Evolutionary conservation across 352 stramenopile genomes (phyloP).

Genomic region (Globisporangium iwayamae): DNA sequence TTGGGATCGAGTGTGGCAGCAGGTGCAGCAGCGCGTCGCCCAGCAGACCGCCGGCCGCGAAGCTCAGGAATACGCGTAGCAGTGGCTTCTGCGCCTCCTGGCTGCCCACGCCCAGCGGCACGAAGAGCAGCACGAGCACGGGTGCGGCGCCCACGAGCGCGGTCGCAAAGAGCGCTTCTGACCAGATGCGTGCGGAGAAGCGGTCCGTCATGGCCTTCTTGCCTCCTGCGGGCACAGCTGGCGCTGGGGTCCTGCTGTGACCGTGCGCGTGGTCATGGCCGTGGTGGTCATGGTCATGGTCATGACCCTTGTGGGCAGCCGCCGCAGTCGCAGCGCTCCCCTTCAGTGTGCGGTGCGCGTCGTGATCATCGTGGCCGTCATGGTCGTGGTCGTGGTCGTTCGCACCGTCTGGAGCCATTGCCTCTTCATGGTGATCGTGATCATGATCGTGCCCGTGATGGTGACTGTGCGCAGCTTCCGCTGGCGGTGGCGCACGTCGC

Average conservation of each 20-base stretch:
- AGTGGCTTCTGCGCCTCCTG: conserved; percentile 62
- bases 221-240: background rate
- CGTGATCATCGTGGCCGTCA: conserved; percentile 27
- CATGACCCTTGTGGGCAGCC: conserved; percentile 4
- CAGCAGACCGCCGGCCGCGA: conserved; percentile 83
- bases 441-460: conserved; percentile 3
- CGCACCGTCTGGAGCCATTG: background rate
- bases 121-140: conserved; percentile 64
- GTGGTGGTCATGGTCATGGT: background rate
- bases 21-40: conserved; percentile 90
- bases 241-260: conserved; percentile 3
- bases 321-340: background rate
- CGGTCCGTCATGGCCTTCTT: conserved; percentile 16
- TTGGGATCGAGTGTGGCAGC: conserved; percentile 82
- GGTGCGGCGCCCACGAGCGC: conserved; percentile 67
- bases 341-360: conserved; percentile 3
- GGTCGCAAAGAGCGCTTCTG: conserved; percentile 65
- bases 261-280: conserved; percentile 17
- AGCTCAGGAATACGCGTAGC: conserved; percentile 84
- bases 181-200: conserved; percentile 55
- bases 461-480: conserved; percentile 5
- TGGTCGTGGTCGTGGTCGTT: conserved; percentile 13
- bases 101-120: conserved; percentile 56
- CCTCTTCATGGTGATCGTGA: conserved; percentile 16
- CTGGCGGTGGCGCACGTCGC: background rate